Percentiles rank a stretch among this genome's conserved stretches.
Evolutionary conservation across 495 filamentous ascomycete genomes (phyloP).

Genomic region (Penicillium salamii): DNA sequence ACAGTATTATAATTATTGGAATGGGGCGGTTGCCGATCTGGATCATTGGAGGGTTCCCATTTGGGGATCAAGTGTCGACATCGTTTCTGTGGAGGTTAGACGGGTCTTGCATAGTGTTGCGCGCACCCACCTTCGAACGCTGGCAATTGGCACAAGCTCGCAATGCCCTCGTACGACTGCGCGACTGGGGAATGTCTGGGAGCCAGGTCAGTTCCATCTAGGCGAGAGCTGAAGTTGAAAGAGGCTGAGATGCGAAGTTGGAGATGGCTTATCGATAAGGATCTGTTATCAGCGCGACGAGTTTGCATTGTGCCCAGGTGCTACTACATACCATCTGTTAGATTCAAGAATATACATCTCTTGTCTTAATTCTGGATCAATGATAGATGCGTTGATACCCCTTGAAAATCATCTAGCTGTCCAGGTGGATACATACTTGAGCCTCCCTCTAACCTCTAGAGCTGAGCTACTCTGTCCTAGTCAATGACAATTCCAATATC

Average conservation of each 20-base stretch:
- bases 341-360: no score
- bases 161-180: constrained; percentile 31
- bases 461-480: no score
- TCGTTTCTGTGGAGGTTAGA: constrained; percentile 29
- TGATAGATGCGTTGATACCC: no score
- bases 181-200: constrained; percentile 34
- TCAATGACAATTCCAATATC: no score
- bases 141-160: constrained; percentile 36
- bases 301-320: no score
- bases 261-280: constrained; percentile 19
- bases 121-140: constrained; percentile 30
- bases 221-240: neutral
- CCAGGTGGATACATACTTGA: no score
- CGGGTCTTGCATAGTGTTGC: neutral
- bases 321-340: no score
- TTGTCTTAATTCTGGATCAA: no score
- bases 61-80: constrained; percentile 27
- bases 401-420: no score
- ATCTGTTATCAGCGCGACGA: constrained; percentile 9
- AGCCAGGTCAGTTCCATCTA: constrained; percentile 42
- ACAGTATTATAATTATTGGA: neutral
- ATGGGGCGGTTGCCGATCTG: constrained; percentile 3
- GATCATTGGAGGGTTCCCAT: constrained; percentile 9
- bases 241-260: neutral
- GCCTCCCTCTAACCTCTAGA: no score